Conservation (phyloP, 441 rosid genomes). For the Eruca vesicaria region DNA sequence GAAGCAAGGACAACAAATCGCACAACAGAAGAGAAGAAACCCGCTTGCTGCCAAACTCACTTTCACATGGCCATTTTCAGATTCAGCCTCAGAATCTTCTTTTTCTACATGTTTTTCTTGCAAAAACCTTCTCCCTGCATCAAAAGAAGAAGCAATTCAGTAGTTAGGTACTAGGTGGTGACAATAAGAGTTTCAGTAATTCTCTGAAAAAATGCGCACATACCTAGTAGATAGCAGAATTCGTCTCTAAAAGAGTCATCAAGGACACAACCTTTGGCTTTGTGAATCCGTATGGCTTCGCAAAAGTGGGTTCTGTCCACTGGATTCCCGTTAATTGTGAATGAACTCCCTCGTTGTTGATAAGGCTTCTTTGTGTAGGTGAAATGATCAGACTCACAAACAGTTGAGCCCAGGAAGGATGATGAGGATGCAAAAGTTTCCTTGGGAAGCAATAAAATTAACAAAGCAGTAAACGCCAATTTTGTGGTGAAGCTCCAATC, state of each 20-base stretch:
- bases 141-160: constrained; percentile 20
- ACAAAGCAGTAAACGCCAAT: constrained; percentile 38
- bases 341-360: constrained; percentile 42
- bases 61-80: constrained; percentile 25
- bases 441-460: constrained; percentile 44
- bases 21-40: constrained; percentile 52
- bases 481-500: constrained; percentile 19
- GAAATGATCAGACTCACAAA: constrained; percentile 56
- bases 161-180: background rate
- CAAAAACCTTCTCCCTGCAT: constrained; percentile 57
- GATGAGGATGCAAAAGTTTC: constrained; percentile 42
- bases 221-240: constrained; percentile 54
- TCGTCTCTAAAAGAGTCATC: constrained; percentile 34
- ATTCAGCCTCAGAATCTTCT: constrained; percentile 23
- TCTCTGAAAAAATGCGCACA: background rate
- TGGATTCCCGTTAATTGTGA: constrained; percentile 57
- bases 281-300: constrained; percentile 48
- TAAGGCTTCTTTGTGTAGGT: constrained; percentile 38
- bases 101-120: constrained; percentile 23
- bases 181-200: background rate
- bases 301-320: constrained; percentile 58
- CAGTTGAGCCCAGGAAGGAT: constrained; percentile 44
- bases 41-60: constrained; percentile 58
- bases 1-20: constrained; percentile 65
- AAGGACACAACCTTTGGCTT: constrained; percentile 47